Percentiles rank a stretch among this genome's conserved stretches.
Evolutionary conservation across 129 eudicot species (phyloP).

Genomic region (Flaveria trinervia): DNA sequence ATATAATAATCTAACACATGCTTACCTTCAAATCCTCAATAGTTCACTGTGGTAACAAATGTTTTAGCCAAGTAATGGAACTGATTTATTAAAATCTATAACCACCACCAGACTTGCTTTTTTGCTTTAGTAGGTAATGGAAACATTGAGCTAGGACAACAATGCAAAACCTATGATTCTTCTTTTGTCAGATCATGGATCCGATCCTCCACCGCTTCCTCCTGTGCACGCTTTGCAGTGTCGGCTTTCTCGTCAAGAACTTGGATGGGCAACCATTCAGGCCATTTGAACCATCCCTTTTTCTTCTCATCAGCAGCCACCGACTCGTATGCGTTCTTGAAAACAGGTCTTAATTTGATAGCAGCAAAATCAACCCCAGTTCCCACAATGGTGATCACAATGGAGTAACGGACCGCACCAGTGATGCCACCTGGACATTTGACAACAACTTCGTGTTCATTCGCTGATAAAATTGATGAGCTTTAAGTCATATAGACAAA

Average conservation of each 20-base stretch:
- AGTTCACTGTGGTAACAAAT: not conserved
- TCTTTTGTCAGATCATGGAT: slow-evolving; percentile 62
- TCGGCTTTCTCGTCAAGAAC: slow-evolving; percentile 91
- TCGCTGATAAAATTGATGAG: not conserved
- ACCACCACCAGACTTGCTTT: too few relatives aligned
- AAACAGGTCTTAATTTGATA: slow-evolving; percentile 49
- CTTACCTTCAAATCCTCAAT: not conserved
- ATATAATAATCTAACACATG: too few relatives aligned
- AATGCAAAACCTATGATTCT: slow-evolving; percentile 44
- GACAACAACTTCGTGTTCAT: slow-evolving; percentile 8
- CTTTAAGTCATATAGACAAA: not conserved
- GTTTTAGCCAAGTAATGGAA: slow-evolving; percentile 14
- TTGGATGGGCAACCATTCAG: slow-evolving; percentile 93
- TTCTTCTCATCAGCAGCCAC: slow-evolving; percentile 33
- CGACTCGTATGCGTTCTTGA: slow-evolving; percentile 34
- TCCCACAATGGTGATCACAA: slow-evolving; percentile 79
- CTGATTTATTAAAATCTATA: not conserved
- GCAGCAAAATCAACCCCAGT: slow-evolving; percentile 72
- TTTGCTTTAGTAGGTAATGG: too few relatives aligned
- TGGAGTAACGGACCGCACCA: slow-evolving; percentile 71
- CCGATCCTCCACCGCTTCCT: slow-evolving; percentile 58
- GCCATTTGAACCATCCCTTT: slow-evolving; percentile 62
- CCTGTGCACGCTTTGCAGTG: slow-evolving; percentile 79
- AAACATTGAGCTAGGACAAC: not conserved
- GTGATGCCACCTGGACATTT: slow-evolving; percentile 57